Percentiles rank a stretch among this genome's conserved stretches.
phyloP scores from a whole-genome alignment of 2,329 filamentous ascomycete genomes.

The Fonsecaea pugnacius region DNA sequence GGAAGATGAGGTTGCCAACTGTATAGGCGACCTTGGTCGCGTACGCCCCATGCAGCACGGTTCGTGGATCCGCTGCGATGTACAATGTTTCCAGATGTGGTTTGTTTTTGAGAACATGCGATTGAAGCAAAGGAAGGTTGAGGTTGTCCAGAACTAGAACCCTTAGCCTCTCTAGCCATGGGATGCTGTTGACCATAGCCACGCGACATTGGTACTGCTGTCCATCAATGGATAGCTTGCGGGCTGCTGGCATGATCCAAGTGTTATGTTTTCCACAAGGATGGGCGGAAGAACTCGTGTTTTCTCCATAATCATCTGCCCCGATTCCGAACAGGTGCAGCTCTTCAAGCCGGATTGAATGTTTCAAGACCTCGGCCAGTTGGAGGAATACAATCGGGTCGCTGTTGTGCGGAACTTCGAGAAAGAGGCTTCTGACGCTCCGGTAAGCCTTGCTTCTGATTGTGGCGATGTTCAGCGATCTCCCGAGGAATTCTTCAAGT shows the following conservation, averaged over 20 bases:
- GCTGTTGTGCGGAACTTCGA: constrained; percentile 29
- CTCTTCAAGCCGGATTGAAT: constrained; percentile 26
- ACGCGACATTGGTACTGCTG: constrained; percentile 20
- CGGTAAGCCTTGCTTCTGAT: constrained; percentile 12
- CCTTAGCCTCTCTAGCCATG: constrained; percentile 21
- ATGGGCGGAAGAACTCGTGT: constrained; percentile 23
- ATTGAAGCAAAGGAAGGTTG: constrained; percentile 29
- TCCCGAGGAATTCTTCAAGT: constrained; percentile 12
- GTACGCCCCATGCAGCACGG: constrained; percentile 24
- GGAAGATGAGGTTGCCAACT: constrained; percentile 8
- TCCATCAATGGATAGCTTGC: constrained; percentile 23
- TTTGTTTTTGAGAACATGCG: constrained; percentile 31
- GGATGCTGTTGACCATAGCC: constrained; percentile 20
- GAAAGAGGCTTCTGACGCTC: constrained; percentile 21
- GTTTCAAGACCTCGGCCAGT: constrained; percentile 16
- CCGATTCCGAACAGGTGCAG: constrained; percentile 32
- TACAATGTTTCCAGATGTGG: constrained; percentile 26
- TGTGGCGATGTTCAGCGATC: neutral
- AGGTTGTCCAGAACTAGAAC: constrained; percentile 32
- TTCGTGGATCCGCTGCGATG: constrained; percentile 29
- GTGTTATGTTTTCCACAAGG: constrained; percentile 26
- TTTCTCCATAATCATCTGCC: constrained; percentile 19
- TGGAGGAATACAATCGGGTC: constrained; percentile 9
- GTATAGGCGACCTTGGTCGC: neutral
- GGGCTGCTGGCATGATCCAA: neutral